Evolutionary conservation across 768 basidiomycete genomes (phyloP), one percentile per base, ranked within the genome.

Genomic region (Fomitopsis serialis): DNA sequence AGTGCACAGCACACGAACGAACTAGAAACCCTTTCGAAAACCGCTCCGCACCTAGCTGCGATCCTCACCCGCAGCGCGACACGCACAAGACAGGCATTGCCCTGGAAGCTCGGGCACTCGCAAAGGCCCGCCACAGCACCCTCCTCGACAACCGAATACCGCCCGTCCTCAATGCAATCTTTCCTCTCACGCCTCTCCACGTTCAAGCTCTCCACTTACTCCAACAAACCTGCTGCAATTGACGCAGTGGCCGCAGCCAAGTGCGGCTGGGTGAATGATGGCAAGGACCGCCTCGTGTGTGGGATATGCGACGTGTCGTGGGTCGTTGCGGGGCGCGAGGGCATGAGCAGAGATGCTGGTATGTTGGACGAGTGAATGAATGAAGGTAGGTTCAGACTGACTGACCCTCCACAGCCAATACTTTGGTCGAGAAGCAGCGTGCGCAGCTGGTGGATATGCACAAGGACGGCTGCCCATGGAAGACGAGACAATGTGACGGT

Each of bases 381-480:
- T 32, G 11, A 58, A 71, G 62, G 69, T 70, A 64, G 60, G 62
- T 70, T 64, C 46, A 35, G 50, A 60, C 59, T 64, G 46, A 66
- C 50, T 32, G 27, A 48, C 15, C 11, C 52, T 24, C 37, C 61
- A 13, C 60, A 89, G 90, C 85, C 37, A 83, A 80, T 63, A 66
- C 81, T 13, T 71, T 92, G 55, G 71, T 90, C 35, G 88, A 89
- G 65, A 91, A 85, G 60, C 91, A 92, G 64, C 78, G 78, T 13
- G 56, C 62, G 3, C 79, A 80, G 42, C 70, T 93, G 4, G 79
- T 91, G 1, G 78, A 80, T 3, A 77, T 78, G 62, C 91, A 93
- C 65, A 91, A 91, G 66, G 76, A 82, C 43, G 87, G 87, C 0
- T 93, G 91, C 63, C 90, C 91, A 2, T 93, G 91, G 91, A 88